phyloP scores from a whole-genome alignment of 768 basidiomycete species.

The Mycena metata region DNA sequence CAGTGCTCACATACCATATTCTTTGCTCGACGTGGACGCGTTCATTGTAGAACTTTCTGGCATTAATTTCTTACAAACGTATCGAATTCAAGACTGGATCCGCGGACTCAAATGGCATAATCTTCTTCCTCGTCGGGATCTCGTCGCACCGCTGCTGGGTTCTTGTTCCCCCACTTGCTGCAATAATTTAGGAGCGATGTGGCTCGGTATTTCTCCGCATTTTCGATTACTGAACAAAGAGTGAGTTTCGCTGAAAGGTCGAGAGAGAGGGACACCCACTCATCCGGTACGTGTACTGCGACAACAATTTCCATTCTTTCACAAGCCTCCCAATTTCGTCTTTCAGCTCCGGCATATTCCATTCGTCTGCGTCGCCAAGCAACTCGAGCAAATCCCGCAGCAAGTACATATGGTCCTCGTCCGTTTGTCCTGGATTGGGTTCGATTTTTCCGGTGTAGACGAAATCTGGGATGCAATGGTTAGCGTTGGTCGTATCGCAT shows the following conservation, averaged over 20 bases:
- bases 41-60: too few species aligned
- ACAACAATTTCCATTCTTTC: slow-evolving; percentile 30
- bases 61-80: too few species aligned
- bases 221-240: slow-evolving; percentile 12
- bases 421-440: slow-evolving; percentile 7
- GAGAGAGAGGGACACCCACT: slow-evolving; percentile 22
- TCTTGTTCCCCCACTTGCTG: slow-evolving; percentile 27
- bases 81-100: too few species aligned
- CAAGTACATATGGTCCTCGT: slow-evolving; percentile 30
- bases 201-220: slow-evolving; percentile 25
- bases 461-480: slow-evolving; percentile 25
- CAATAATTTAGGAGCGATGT: slow-evolving; percentile 34
- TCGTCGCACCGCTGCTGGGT: slow-evolving; percentile 23
- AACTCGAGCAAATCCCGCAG: slow-evolving; percentile 37
- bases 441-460: slow-evolving; percentile 38
- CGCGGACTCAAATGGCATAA: too few species aligned
- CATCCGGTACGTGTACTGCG: slow-evolving; percentile 34
- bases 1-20: too few species aligned
- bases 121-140: neutral
- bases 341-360: slow-evolving; percentile 37
- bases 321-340: slow-evolving; percentile 37
- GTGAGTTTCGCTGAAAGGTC: neutral
- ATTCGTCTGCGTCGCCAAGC: slow-evolving; percentile 33
- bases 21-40: too few species aligned
- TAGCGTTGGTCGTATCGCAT: neutral